Base-by-base conservation (phyloP, 805 yeast genomes). In the Isabelozyma heimii region DNA sequence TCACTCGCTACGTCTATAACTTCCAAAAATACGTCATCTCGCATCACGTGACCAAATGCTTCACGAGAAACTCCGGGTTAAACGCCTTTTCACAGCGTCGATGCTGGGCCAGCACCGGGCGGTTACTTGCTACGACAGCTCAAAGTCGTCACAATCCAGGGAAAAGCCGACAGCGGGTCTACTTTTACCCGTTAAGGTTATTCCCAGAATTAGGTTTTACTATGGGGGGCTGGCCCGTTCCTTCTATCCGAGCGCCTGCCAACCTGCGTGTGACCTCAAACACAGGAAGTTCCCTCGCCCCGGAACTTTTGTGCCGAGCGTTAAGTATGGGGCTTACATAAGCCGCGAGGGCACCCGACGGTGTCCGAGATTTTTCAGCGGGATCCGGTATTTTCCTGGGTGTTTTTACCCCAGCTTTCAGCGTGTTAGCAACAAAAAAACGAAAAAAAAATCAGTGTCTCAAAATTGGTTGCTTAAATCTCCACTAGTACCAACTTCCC, bases 331-430 rank as follows among this genome's bases (percentile, higher is more conserved):
- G 39, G 33, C 41, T 47, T 39, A 42, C 49, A 28, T 47, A 44
- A 52, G 43, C 8, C 9, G 17, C 40, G 45, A 30, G 35, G 4
- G n/a, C 35, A 30, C 35, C 35, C 35, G 35, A 30, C 5, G 35
- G 10, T 9, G 2, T 30, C 35, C 35, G 35, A 30, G 47, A 4
- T 28, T 40, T 37, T 20, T 27, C 53, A 52, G 54, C 24, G 33
- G 26, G 16, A 39, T 28, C 15, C 52, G 54, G 55, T 41, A 50
- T 14, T 26, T 51, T 48, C 44, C 57, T 56, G 58, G 42, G n/a
- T 14, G 37, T 28, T 40, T 49, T 47, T 60, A 55, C 65, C 65
- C 64, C 64, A 55, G 63, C 56, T 49, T 59, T 26, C 10, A 16
- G 45, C 28, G 20, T 24, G 12, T 7, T 13, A 28, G 20, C 38